A percentile compares a stretch with the other conserved stretches of the same genome.
Evolutionary conservation across 805 yeast species (phyloP).

Genomic region (Yamadazyma sp.): DNA sequence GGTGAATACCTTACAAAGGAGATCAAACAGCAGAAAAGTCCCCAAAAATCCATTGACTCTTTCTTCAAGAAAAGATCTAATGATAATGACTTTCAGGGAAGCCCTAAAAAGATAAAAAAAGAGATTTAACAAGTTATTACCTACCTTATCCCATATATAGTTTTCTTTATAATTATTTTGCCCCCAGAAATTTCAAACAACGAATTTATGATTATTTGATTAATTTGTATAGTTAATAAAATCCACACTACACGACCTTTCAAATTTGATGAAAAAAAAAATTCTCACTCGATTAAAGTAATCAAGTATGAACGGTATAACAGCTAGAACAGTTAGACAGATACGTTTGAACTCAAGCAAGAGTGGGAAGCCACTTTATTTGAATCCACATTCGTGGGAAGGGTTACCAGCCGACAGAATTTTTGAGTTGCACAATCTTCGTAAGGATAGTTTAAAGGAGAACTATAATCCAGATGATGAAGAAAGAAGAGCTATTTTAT

Average conservation of each 20-base stretch:
- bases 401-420: slow-evolving; percentile 64
- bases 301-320: neutral
- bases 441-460: slow-evolving; percentile 46
- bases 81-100: neutral
- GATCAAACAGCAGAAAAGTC: slow-evolving; percentile 11
- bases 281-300: slow-evolving; percentile 3
- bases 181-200: no score
- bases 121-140: no score
- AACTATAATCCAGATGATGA: slow-evolving; percentile 57
- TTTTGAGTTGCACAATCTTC: slow-evolving; percentile 55
- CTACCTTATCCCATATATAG: no score
- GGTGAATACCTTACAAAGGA: slow-evolving; percentile 37
- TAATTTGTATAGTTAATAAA: no score
- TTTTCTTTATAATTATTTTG: no score
- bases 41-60: slow-evolving; percentile 23
- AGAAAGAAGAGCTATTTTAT: slow-evolving; percentile 47
- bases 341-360: slow-evolving; percentile 11
- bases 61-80: slow-evolving; percentile 20
- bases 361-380: slow-evolving; percentile 36
- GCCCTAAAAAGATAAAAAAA: slow-evolving; percentile 5
- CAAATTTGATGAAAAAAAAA: no score
- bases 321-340: neutral
- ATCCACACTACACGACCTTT: no score
- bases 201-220: no score
- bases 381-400: slow-evolving; percentile 68